Conservation (phyloP, 768 basidiomycete genomes). For the Leccinum longicurvipes region DNA sequence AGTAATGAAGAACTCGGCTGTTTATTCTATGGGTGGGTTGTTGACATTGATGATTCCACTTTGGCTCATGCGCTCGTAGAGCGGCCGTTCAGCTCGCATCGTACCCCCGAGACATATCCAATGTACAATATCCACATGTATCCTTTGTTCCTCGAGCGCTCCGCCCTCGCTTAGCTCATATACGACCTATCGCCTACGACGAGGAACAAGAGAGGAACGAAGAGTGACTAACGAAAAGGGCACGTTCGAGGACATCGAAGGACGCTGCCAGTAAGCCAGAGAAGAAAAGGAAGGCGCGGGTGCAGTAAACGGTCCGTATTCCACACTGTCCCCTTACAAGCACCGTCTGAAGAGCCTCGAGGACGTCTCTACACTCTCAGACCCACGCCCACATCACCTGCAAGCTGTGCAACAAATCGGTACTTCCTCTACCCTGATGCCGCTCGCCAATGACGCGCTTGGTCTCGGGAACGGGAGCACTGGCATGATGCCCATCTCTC, state of each 20-base stretch:
- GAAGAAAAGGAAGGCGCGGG: constrained; percentile 91
- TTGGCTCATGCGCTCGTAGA: constrained; percentile 45
- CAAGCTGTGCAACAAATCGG: constrained; percentile 80
- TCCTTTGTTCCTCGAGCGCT: constrained; percentile 72
- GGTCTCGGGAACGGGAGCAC: constrained; percentile 36
- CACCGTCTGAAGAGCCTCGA: constrained; percentile 6
- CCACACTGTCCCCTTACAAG: neutral
- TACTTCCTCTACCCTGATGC: constrained; percentile 75
- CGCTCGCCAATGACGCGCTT: constrained; percentile 42
- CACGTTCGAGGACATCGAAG: constrained; percentile 81
- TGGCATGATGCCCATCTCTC: constrained; percentile 60
- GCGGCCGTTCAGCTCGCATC: constrained; percentile 64
- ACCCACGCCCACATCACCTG: constrained; percentile 59
- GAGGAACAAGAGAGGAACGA: constrained; percentile 79
- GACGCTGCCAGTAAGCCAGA: constrained; percentile 69
- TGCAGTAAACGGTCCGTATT: constrained; percentile 55
- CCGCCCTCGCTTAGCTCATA: constrained; percentile 64
- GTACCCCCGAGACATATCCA: constrained; percentile 60
- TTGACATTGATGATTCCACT: no score
- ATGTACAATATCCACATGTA: constrained; percentile 71
- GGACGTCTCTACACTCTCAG: constrained; percentile 75
- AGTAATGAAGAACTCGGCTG: no score
- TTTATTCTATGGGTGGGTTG: constrained; percentile 71
- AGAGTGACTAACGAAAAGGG: constrained; percentile 76
- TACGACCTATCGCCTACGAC: constrained; percentile 69